phyloP scores from a whole-genome alignment of 495 filamentous ascomycete species.

The Penicillium mononematosum region DNA sequence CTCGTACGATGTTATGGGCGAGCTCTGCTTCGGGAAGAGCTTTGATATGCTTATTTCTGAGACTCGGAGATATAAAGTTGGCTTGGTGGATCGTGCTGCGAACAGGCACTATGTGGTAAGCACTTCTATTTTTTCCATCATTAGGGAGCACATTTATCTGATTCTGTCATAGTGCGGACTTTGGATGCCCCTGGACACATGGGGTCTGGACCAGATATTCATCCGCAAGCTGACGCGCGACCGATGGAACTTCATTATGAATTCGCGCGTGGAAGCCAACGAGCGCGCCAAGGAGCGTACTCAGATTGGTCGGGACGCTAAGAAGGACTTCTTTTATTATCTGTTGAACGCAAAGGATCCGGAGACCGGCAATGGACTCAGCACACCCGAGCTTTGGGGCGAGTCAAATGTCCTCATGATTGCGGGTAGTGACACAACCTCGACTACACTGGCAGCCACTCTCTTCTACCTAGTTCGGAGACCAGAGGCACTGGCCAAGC shows the following conservation, averaged over 20 bases:
- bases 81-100: conserved; percentile 51
- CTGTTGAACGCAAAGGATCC: conserved; percentile 58
- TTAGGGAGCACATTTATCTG: not conserved
- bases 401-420: conserved; percentile 65
- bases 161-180: conserved; percentile 50
- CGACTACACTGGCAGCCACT: conserved; percentile 55
- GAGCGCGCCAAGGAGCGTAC: conserved; percentile 52
- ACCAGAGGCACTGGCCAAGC: conserved; percentile 38
- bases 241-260: conserved; percentile 61
- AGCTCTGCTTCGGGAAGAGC: conserved; percentile 53
- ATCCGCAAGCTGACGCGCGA: conserved; percentile 56
- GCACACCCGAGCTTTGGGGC: conserved; percentile 65
- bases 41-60: conserved; percentile 57
- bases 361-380: conserved; percentile 62
- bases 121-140: not conserved
- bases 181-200: conserved; percentile 54
- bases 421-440: conserved; percentile 59
- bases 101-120: conserved; percentile 55
- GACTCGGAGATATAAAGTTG: conserved; percentile 42
- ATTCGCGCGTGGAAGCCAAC: conserved; percentile 55
- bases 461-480: conserved; percentile 64
- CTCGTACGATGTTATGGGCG: conserved; percentile 54
- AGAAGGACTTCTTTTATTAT: conserved; percentile 64
- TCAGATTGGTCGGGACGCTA: conserved; percentile 51
- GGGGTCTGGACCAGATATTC: conserved; percentile 57